These are phyloP conservation scores for Saturnispora besseyi DNA, from an alignment of 805 yeast genomes.

Conservation along the genomic window DNA sequence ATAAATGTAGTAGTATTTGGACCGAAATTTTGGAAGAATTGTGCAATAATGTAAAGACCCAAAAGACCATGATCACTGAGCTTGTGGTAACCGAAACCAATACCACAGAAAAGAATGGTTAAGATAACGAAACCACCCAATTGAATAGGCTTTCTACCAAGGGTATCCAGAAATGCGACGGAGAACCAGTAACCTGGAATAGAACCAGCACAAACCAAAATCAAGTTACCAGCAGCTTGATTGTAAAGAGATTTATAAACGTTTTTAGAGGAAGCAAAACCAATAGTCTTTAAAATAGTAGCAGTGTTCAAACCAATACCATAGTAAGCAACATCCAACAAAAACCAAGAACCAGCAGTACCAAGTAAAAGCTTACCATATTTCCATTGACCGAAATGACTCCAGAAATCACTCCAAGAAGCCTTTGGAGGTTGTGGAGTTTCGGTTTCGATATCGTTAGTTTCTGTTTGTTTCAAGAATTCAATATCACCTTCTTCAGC, in stretches of 20 bases:
- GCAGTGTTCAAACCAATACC: conserved; percentile 84
- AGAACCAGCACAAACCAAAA: conserved; percentile 89
- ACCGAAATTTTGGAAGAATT: conserved; percentile 87
- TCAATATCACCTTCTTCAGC: conserved; percentile 38
- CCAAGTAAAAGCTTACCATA: conserved; percentile 77
- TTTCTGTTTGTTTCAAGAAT: conserved; percentile 38
- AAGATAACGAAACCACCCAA: conserved; percentile 63
- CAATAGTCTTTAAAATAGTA: conserved; percentile 70
- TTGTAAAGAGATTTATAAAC: conserved; percentile 65
- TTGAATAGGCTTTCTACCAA: conserved; percentile 85
- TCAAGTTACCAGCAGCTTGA: conserved; percentile 85
- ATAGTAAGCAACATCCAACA: conserved; percentile 83
- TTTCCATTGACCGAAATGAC: conserved; percentile 79
- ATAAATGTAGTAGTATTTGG: conserved; percentile 90
- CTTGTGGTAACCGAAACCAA: conserved; percentile 79
- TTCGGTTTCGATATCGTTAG: conserved; percentile 26
- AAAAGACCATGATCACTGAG: conserved; percentile 56
- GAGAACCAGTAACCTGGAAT: conserved; percentile 90
- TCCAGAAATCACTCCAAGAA: conserved; percentile 59
- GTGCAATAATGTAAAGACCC: conserved; percentile 70
- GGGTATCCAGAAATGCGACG: conserved; percentile 66
- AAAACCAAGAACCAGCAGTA: conserved; percentile 89
- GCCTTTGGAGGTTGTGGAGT: conserved; percentile 65
- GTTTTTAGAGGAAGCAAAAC: conserved; percentile 65
- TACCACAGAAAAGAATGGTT: conserved; percentile 64